phyloP scores from a whole-genome alignment of 371 early-diverging fungal genomes.

The Capniomyces stellatus region DNA sequence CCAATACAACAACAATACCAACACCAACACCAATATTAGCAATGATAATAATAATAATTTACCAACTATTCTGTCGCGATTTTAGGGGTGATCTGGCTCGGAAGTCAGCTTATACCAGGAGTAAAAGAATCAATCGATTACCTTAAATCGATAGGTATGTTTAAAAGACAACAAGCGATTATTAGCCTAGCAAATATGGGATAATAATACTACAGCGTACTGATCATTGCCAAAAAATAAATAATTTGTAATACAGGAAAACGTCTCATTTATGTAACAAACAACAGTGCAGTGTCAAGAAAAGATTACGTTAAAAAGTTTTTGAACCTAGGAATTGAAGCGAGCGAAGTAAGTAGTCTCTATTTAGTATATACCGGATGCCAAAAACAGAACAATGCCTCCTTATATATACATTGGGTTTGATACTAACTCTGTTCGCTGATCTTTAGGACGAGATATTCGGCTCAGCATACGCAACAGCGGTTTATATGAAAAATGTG shows the following conservation, averaged over 20 bases:
- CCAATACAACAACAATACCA: too few species aligned
- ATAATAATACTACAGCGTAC: too few species aligned
- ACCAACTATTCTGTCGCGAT: too few species aligned
- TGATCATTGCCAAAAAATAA: too few species aligned
- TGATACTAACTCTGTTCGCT: too few species aligned
- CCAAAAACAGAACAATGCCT: conserved; percentile 2
- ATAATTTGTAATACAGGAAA: conserved; percentile 36
- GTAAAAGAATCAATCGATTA: conserved; percentile 46
- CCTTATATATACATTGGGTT: neutral
- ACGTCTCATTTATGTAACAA: conserved; percentile 79
- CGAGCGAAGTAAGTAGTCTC: conserved; percentile 34
- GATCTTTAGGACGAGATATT: conserved; percentile 84
- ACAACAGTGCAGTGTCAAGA: conserved; percentile 88
- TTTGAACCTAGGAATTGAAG: conserved; percentile 49
- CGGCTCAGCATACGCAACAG: conserved; percentile 86
- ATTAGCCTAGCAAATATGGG: too few species aligned
- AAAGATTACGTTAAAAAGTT: conserved; percentile 64
- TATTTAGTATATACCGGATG: too few species aligned
- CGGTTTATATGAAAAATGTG: conserved; percentile 69
- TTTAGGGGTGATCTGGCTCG: conserved; percentile 85
- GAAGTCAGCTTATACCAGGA: conserved; percentile 41
- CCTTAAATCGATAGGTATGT: conserved; percentile 45
- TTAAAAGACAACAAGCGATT: too few species aligned
- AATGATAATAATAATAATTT: too few species aligned
- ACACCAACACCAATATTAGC: neutral